phyloP scores from a whole-genome alignment of 2,329 filamentous ascomycete genomes.

The Coniochaeta hoffmannii region DNA sequence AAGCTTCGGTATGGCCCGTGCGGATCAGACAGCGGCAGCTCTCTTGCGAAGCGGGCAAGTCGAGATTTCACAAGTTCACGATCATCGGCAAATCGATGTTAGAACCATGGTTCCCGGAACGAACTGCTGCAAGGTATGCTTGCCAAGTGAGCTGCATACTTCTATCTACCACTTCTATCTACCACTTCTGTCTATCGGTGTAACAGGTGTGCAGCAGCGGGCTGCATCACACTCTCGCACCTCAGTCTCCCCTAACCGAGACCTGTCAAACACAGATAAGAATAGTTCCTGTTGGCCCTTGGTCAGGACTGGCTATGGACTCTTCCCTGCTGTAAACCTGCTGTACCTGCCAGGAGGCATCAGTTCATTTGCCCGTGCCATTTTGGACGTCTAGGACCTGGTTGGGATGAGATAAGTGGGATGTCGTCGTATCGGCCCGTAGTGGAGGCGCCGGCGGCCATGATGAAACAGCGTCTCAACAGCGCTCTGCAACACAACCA shows the following conservation, averaged over 20 bases:
- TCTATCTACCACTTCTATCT: neutral
- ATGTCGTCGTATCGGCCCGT: neutral
- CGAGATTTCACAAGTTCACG: neutral
- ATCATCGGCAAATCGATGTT: neutral
- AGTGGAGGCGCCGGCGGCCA: neutral
- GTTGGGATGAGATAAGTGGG: neutral
- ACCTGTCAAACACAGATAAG: neutral
- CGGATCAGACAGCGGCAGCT: constrained; percentile 12
- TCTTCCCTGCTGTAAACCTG: no score
- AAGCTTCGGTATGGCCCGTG: constrained; percentile 14
- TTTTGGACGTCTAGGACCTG: no score
- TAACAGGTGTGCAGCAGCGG: no score
- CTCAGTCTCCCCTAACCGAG: neutral
- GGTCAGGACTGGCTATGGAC: no score
- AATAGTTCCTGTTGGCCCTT: neutral
- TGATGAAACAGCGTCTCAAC: constrained; percentile 28
- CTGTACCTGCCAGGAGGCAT: neutral
- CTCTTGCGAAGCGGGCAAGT: constrained; percentile 13
- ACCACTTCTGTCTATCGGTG: no score
- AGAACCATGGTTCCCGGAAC: neutral
- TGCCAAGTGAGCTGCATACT: neutral
- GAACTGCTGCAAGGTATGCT: neutral
- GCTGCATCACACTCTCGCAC: neutral
- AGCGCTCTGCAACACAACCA: neutral
- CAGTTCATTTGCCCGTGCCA: no score